Conservation (phyloP, 805 yeast species). For the Yarrowia sp. region DNA sequence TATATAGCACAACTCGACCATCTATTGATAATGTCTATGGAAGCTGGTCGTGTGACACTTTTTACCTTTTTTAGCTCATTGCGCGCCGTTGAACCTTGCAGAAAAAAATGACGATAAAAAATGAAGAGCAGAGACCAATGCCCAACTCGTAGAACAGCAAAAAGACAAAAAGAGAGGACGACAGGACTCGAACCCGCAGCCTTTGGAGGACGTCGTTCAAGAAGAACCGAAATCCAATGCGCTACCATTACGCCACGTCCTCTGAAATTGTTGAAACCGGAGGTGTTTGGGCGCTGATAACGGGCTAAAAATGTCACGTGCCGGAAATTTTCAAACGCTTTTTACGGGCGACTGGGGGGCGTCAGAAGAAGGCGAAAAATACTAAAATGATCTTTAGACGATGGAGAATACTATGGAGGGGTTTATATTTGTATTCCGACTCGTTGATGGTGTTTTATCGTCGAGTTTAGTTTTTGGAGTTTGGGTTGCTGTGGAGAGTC, state of each 20-base stretch:
- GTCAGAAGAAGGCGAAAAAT: neutral
- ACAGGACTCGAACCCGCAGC: conserved; percentile 28
- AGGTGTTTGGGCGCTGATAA: neutral
- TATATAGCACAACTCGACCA: too few species aligned
- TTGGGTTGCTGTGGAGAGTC: too few species aligned
- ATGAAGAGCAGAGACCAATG: neutral
- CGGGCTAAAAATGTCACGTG: neutral
- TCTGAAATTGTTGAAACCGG: neutral
- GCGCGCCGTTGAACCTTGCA: neutral
- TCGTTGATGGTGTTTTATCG: too few species aligned
- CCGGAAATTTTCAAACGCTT: neutral
- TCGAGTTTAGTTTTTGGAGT: too few species aligned
- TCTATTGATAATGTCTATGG: too few species aligned
- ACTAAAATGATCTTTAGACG: neutral
- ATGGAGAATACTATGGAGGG: neutral
- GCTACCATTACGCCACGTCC: conserved; percentile 27
- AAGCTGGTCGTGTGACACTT: too few species aligned
- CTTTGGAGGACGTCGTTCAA: conserved; percentile 27
- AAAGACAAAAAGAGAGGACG: conserved; percentile 14
- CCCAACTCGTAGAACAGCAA: neutral
- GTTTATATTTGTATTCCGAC: too few species aligned
- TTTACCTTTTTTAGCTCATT: too few species aligned
- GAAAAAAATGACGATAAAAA: too few species aligned
- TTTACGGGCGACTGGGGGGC: neutral
- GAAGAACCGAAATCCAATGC: conserved; percentile 26